A percentile compares a stretch with the other conserved stretches of the same genome.
These are phyloP conservation scores for Hymenoscyphus repandus DNA, from an alignment of 2,329 filamentous ascomycete species.

Conservation along the genomic window DNA sequence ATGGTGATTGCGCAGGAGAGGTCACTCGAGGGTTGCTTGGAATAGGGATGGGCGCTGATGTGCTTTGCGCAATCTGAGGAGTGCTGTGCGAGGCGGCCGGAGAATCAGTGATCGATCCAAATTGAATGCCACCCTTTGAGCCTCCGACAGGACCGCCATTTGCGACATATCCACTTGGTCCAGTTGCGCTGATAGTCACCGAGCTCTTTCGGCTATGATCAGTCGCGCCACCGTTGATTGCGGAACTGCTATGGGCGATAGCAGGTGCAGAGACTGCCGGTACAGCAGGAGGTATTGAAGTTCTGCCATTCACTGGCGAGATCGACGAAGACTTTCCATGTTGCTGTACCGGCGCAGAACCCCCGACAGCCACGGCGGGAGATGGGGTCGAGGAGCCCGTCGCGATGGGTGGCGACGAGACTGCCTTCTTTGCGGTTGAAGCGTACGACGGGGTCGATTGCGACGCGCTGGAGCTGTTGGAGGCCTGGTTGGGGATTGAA, in stretches of 20 bases:
- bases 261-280: slow-evolving; percentile 53
- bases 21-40: slow-evolving; percentile 68
- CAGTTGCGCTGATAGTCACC: slow-evolving; percentile 84
- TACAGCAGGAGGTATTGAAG: slow-evolving; percentile 63
- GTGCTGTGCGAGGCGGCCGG: slow-evolving; percentile 61
- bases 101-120: slow-evolving; percentile 71
- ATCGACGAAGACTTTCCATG: slow-evolving; percentile 61
- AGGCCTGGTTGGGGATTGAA: slow-evolving; percentile 41
- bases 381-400: slow-evolving; percentile 50
- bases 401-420: slow-evolving; percentile 55
- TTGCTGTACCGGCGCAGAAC: slow-evolving; percentile 48
- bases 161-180: slow-evolving; percentile 66
- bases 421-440: slow-evolving; percentile 61
- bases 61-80: slow-evolving; percentile 45
- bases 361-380: slow-evolving; percentile 50
- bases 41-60: slow-evolving; percentile 56
- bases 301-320: slow-evolving; percentile 82
- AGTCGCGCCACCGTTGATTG: slow-evolving; percentile 63
- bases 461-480: slow-evolving; percentile 49
- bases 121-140: slow-evolving; percentile 67
- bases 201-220: slow-evolving; percentile 84
- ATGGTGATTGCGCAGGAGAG: slow-evolving; percentile 83
- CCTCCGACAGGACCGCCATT: slow-evolving; percentile 66
- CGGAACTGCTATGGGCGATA: slow-evolving; percentile 57
- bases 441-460: slow-evolving; percentile 58